Conservation (phyloP, 371 early-diverging fungal genomes). For the Blakeslea trispora region DNA sequence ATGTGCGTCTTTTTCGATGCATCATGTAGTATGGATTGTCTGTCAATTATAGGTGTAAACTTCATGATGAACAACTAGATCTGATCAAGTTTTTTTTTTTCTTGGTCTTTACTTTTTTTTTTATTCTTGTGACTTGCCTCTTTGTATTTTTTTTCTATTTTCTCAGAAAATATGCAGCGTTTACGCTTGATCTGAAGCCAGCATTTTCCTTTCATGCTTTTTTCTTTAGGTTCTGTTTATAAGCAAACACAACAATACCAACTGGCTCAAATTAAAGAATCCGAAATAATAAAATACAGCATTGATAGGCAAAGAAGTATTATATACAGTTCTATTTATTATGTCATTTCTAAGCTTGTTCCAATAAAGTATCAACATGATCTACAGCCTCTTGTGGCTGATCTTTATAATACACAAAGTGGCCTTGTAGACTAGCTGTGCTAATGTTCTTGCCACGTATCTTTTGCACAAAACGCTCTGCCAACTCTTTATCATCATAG, state of each 20-base stretch:
- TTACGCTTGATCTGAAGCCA: too few species aligned
- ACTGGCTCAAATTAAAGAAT: too few species aligned
- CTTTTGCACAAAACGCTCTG: constrained; percentile 69
- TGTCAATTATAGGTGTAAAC: constrained; percentile 36
- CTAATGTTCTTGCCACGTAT: constrained; percentile 60
- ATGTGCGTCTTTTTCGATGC: constrained; percentile 38
- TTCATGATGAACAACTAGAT: constrained; percentile 19
- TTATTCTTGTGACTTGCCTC: too few species aligned
- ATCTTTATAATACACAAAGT: constrained; percentile 90
- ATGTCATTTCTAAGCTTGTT: constrained; percentile 20
- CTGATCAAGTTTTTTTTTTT: background rate
- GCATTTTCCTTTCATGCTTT: too few species aligned
- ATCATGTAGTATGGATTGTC: constrained; percentile 27
- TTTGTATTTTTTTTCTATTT: too few species aligned
- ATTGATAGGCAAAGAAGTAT: too few species aligned
- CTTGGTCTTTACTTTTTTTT: background rate
- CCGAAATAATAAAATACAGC: too few species aligned
- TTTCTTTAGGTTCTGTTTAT: too few species aligned
- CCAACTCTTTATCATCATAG: constrained; percentile 69
- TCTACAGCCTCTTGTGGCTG: constrained; percentile 71
- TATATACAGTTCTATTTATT: too few species aligned
- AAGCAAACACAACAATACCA: too few species aligned
- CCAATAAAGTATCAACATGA: constrained; percentile 40
- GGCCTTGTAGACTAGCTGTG: constrained; percentile 93
- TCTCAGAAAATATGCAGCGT: too few species aligned